phyloP scores from a whole-genome alignment of 2,329 filamentous ascomycete species.

The Aspergillus ruber region DNA sequence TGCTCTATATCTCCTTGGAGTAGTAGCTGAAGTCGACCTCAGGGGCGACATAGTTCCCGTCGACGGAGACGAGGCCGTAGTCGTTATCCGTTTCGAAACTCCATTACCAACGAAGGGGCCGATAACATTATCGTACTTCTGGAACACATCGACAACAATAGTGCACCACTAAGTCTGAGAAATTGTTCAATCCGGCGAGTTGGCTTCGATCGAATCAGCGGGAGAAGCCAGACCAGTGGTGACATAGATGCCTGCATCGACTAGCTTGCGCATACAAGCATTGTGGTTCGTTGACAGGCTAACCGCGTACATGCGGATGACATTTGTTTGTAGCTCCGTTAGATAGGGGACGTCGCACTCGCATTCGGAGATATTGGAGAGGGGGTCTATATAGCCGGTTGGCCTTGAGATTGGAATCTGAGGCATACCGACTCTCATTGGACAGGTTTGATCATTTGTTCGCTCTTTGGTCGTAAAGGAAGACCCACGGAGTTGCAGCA shows the following conservation, averaged over 20 bases:
- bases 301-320: conserved; percentile 86
- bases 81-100: conserved; percentile 81
- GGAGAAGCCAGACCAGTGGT: conserved; percentile 83
- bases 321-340: conserved; percentile 72
- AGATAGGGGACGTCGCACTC: conserved; percentile 76
- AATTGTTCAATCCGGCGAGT: conserved; percentile 67
- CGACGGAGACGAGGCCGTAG: conserved; percentile 32
- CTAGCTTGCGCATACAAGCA: conserved; percentile 73
- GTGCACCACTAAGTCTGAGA: conserved; percentile 72
- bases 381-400: conserved; percentile 57
- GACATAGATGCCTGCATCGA: conserved; percentile 83
- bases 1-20: conserved; percentile 59
- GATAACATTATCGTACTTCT: conserved; percentile 77
- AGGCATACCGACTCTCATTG: too few relatives aligned
- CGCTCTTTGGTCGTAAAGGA: too few relatives aligned
- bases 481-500: too few relatives aligned
- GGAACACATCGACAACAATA: conserved; percentile 69
- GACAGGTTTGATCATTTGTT: too few relatives aligned
- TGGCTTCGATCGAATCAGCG: conserved; percentile 71
- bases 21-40: conserved; percentile 69
- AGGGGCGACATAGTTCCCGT: conserved; percentile 57
- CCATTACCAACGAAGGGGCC: conserved; percentile 98
- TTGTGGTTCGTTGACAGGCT: conserved; percentile 70
- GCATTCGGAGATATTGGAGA: conserved; percentile 64
- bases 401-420: too few relatives aligned